Evolutionary conservation across 2,329 filamentous ascomycete species (phyloP).

Genomic region (Penicillium frequentans): DNA sequence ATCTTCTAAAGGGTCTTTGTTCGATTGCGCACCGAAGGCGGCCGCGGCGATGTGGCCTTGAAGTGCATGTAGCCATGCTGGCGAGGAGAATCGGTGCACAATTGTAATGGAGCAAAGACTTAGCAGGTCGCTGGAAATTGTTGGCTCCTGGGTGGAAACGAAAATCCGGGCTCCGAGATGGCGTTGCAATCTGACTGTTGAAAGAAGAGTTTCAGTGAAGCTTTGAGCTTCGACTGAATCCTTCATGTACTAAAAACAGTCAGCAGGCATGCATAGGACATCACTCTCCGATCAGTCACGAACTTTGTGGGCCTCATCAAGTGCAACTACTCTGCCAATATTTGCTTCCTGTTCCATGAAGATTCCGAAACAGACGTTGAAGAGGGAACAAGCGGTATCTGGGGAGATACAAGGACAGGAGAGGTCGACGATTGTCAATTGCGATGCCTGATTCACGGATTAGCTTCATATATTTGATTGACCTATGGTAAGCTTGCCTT

Average conservation of each 20-base stretch:
- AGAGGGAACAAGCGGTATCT: constrained; percentile 67
- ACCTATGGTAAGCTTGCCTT: constrained; percentile 45
- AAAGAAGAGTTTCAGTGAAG: constrained; percentile 63
- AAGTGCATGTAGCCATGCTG: constrained; percentile 59
- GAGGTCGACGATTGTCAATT: constrained; percentile 68
- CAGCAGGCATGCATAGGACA: background rate
- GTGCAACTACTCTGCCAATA: constrained; percentile 62
- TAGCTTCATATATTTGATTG: background rate
- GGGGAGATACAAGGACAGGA: constrained; percentile 70
- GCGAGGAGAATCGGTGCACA: constrained; percentile 70
- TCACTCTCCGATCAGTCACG: background rate
- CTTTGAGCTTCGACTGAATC: constrained; percentile 54
- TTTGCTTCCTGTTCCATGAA: constrained; percentile 59
- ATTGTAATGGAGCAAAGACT: constrained; percentile 72
- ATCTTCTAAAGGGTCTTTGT: background rate
- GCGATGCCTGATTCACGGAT: background rate
- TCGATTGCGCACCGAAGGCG: constrained; percentile 11
- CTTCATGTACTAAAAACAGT: background rate
- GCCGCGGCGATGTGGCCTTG: constrained; percentile 49
- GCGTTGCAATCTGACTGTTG: constrained; percentile 67
- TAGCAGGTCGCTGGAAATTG: constrained; percentile 65
- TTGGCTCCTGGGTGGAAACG: constrained; percentile 77
- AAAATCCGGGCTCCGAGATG: constrained; percentile 67
- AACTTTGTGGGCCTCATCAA: constrained; percentile 78
- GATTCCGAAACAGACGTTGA: constrained; percentile 68